phyloP scores from a whole-genome alignment of 2,329 filamentous ascomycete species.

The Microdochium nivale region DNA sequence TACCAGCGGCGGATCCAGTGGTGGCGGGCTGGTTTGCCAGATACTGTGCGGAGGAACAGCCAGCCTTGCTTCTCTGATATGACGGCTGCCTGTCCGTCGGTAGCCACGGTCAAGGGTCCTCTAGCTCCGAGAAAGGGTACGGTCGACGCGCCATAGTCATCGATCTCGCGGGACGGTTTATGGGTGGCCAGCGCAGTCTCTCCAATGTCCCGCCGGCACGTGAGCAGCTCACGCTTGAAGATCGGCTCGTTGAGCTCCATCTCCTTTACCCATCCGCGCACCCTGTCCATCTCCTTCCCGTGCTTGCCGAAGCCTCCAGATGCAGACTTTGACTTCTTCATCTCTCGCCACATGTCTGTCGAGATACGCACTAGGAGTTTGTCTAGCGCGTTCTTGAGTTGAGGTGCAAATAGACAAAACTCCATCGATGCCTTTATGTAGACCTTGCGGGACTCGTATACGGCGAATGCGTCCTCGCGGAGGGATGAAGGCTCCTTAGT shows the following conservation, averaged over 20 bases:
- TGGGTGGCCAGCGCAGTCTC: constrained; percentile 61
- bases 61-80: constrained; percentile 84
- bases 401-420: constrained; percentile 80
- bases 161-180: constrained; percentile 82
- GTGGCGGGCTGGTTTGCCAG: constrained; percentile 84
- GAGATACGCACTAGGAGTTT: constrained; percentile 79
- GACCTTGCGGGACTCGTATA: constrained; percentile 83
- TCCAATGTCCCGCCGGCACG: constrained; percentile 73
- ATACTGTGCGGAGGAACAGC: constrained; percentile 74
- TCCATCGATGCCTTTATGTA: constrained; percentile 93
- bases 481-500: constrained; percentile 87
- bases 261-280: constrained; percentile 87
- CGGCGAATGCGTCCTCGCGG: constrained; percentile 89
- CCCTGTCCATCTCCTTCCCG: constrained; percentile 77
- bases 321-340: constrained; percentile 63
- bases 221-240: constrained; percentile 73
- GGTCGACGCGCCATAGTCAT: constrained; percentile 84
- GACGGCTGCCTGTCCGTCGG: constrained; percentile 37
- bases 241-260: constrained; percentile 83
- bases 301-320: constrained; percentile 57
- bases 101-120: constrained; percentile 56
- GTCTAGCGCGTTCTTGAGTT: constrained; percentile 76
- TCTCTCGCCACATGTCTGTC: constrained; percentile 80
- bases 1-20: constrained; percentile 90
- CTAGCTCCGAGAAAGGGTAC: constrained; percentile 75